Percentiles rank a stretch among this genome's conserved stretches.
These are phyloP conservation scores for Gentiana straminea DNA, from an alignment of 257 asterid species.

Conservation along the genomic window DNA sequence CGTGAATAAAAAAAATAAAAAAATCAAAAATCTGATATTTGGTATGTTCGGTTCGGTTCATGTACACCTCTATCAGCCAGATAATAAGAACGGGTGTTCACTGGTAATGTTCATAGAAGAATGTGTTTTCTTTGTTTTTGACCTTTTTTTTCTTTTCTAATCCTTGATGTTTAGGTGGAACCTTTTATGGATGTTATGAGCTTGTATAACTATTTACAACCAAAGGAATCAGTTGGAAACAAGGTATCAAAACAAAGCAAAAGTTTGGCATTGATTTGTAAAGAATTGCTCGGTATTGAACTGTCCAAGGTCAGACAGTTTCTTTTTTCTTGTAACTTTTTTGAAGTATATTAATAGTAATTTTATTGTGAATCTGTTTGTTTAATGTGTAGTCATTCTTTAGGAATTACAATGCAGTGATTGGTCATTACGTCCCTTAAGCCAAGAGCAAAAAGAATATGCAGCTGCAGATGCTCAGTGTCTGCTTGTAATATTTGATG, in stretches of 20 bases:
- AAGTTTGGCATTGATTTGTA: constrained; percentile 79
- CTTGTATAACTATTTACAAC: constrained; percentile 50
- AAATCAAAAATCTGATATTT: no score
- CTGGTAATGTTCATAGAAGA: no score
- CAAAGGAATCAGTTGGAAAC: constrained; percentile 36
- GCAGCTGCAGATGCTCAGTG: constrained; percentile 89
- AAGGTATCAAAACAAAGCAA: constrained; percentile 50
- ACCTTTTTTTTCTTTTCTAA: constrained; percentile 1
- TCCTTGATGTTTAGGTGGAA: constrained; percentile 50
- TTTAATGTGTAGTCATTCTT: background rate
- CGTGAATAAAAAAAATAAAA: no score
- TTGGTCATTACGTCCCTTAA: constrained; percentile 88
- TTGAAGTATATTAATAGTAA: no score
- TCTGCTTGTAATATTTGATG: constrained; percentile 59
- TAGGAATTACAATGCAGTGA: constrained; percentile 98
- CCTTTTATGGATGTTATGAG: constrained; percentile 69
- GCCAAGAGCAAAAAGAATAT: constrained; percentile 73
- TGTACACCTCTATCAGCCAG: no score
- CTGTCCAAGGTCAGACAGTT: constrained; percentile 58
- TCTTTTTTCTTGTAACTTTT: no score
- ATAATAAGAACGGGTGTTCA: no score
- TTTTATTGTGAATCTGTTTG: no score
- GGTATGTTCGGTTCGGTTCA: no score
- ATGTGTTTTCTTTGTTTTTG: no score
- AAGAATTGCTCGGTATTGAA: constrained; percentile 63